These are phyloP conservation scores for Calophaca sinica DNA, from an alignment of 306 rosid species.

Conservation along the genomic window DNA sequence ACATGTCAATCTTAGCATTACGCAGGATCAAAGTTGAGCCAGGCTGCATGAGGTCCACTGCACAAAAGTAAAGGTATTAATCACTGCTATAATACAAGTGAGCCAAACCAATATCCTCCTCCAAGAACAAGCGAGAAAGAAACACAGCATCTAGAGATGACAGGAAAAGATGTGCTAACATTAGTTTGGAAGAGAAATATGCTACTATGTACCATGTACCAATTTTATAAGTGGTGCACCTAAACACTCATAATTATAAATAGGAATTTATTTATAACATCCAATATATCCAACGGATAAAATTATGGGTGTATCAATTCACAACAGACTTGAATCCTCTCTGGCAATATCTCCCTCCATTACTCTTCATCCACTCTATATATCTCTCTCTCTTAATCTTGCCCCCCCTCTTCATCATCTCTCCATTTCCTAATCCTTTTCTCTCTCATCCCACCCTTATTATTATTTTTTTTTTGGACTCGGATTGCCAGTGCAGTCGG, in stretches of 20 bases:
- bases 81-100: neutral
- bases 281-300: neutral
- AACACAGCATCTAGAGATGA: neutral
- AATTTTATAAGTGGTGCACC: neutral
- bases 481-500: too few relatives aligned
- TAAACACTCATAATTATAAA: neutral
- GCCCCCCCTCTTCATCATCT: too few relatives aligned
- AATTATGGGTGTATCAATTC: neutral
- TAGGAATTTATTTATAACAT: neutral
- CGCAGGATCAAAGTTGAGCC: slow-evolving; percentile 69
- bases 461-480: too few relatives aligned
- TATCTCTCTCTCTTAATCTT: too few relatives aligned
- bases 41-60: slow-evolving; percentile 78
- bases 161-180: neutral
- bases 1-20: slow-evolving; percentile 94
- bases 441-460: too few relatives aligned
- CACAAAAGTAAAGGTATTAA: slow-evolving; percentile 33
- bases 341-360: too few relatives aligned
- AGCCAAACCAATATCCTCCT: neutral
- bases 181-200: neutral
- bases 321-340: neutral
- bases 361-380: too few relatives aligned
- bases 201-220: neutral
- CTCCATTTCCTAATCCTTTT: too few relatives aligned
- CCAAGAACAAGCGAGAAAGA: neutral